Conservation (phyloP, 805 yeast genomes). For the Candida andamanensis region DNA sequence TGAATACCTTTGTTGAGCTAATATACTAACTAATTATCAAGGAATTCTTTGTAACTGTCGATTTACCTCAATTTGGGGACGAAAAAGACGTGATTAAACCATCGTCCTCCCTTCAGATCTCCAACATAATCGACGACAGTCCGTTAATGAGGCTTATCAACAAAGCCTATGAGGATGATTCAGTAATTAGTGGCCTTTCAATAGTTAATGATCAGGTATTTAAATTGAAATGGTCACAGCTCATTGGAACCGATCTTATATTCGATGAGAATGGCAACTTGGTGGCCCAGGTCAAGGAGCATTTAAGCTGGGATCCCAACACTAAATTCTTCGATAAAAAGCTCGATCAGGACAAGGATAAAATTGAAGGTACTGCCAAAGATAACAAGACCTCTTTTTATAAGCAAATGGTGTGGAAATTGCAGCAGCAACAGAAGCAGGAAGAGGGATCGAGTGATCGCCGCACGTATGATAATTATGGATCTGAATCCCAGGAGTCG, state of each 20-base stretch:
- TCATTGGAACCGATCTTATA: slow-evolving; percentile 68
- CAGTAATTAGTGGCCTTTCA: slow-evolving; percentile 22
- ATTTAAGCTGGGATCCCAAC: slow-evolving; percentile 25
- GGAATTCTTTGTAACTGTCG: slow-evolving; percentile 32
- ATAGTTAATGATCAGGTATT: slow-evolving; percentile 47
- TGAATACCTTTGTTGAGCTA: slow-evolving; percentile 2
- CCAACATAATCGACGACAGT: slow-evolving; percentile 24
- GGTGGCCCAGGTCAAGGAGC: slow-evolving; percentile 36
- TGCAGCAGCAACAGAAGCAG: slow-evolving; percentile 2
- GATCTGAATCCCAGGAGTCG: too few species aligned
- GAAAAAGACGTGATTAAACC: slow-evolving; percentile 26
- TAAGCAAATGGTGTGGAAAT: slow-evolving; percentile 5
- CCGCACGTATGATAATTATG: too few species aligned
- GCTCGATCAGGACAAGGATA: slow-evolving; percentile 16
- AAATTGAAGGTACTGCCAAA: slow-evolving; percentile 7
- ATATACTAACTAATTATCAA: slow-evolving; percentile 20
- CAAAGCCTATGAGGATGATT: slow-evolving; percentile 17
- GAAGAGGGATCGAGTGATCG: too few species aligned
- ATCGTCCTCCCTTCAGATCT: slow-evolving; percentile 36
- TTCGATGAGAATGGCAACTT: slow-evolving; percentile 41
- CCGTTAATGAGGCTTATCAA: slow-evolving; percentile 36
- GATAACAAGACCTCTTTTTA: slow-evolving; percentile 12
- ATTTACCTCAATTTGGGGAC: slow-evolving; percentile 23
- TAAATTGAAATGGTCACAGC: slow-evolving; percentile 69
- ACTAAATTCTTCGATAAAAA: slow-evolving; percentile 20